Evolutionary conservation across 148 eudicot genomes (phyloP), one percentile per base, ranked within the genome.

Genomic region (Selenicereus undatus): DNA sequence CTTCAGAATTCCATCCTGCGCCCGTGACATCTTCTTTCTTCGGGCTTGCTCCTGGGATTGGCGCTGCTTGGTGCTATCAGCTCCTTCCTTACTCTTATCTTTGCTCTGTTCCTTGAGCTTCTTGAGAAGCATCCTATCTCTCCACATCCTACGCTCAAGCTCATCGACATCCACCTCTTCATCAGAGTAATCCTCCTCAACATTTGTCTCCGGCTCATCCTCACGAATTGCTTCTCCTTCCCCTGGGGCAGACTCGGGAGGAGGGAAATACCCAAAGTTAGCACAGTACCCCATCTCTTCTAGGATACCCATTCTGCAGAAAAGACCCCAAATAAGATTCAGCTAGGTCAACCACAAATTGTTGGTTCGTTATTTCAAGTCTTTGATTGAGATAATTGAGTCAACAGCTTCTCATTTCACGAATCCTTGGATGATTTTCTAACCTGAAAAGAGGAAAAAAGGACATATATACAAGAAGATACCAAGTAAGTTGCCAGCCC

Each of bases 111-210:
- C 90, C 79, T 88, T 89, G 22, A 89, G 90, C 71, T 81, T 84
- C 66, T 87, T 86, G 78, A 88, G 26, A 7, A 86, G 88, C 87
- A 89, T 85, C 62, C 86, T 71, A 72, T 89, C 90, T 54, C 83
- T 83, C 90, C 90, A 89, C 92, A 89, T 89, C 79, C 92, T 85
- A 52, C 84, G 86, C 82, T 89, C 92, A 3, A 89, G 90, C 82
- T 88, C 92, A 66, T 88, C 90, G 5, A 89, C 85, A 62, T 89
- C 90, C 65, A 89, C 86, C 74, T 89, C 92, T 24, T 89, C 92
- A 80, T 89, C 92, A 75, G 90, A 88, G 66, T 84, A 88, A 56
- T 88, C 90, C 11, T 88, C 91, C 58, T 89, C 91, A 50, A 82
- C 79, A 22, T 76, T 71, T 0, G 66, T 73, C 26, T 87, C 90